A percentile compares a stretch with the other conserved stretches of the same genome.
phyloP scores from a whole-genome alignment of 176 grass and related monocot species.

The maize (Zea mays) region Zm-B73-REFERENCE-NAM-5.0 NC_050103.1:158303001-158303500 shows the following conservation, averaged over 20 bases:
- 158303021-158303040: not conserved
- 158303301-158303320: not conserved
- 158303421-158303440: not conserved
- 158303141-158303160: not conserved
- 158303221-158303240: not conserved
- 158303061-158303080: slow-evolving; percentile 1
- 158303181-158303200: not conserved
- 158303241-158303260: slow-evolving; percentile 1
- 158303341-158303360: slow-evolving; percentile 18
- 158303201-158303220: not conserved
- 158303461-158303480: not conserved
- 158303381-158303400: not conserved
- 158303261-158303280: not conserved
- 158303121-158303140: not conserved
- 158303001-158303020: not conserved
- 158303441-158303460: not conserved
- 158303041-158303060: not conserved
- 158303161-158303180: not conserved
- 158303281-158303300: not conserved
- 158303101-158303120: not conserved
- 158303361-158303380: not conserved
- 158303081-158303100: not conserved
- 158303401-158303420: not conserved
- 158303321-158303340: slow-evolving; percentile 12
- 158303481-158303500: not conserved